Conservation (phyloP, 768 basidiomycete genomes). For the Candolleomyces eurysporus region DNA sequence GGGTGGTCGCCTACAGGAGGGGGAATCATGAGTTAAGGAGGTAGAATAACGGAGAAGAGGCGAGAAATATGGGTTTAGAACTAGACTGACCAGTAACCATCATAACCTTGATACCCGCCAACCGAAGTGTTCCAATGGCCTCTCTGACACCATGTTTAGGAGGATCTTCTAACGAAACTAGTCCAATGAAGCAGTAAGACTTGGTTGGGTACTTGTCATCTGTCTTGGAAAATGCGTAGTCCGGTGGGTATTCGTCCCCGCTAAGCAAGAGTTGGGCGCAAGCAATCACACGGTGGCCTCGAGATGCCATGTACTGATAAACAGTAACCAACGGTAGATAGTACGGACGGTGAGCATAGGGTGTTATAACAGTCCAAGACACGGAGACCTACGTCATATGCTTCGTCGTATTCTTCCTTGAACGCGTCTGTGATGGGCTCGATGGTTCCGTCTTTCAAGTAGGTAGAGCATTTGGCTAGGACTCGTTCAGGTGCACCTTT, state of each 20-base stretch:
- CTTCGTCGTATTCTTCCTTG: slow-evolving; percentile 50
- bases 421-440: slow-evolving; percentile 57
- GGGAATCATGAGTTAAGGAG: not conserved
- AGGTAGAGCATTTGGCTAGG: slow-evolving; percentile 59
- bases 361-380: no score
- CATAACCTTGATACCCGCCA: slow-evolving; percentile 75
- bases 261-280: slow-evolving; percentile 61
- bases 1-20: slow-evolving; percentile 55
- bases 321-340: not conserved
- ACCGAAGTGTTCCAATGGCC: slow-evolving; percentile 66
- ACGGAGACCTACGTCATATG: slow-evolving; percentile 49
- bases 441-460: slow-evolving; percentile 49
- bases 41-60: not conserved
- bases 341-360: no score
- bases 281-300: slow-evolving; percentile 74
- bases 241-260: slow-evolving; percentile 42
- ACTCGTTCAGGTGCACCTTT: slow-evolving; percentile 74
- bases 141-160: slow-evolving; percentile 72
- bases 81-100: slow-evolving; percentile 60
- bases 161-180: slow-evolving; percentile 68
- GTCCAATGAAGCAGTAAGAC: slow-evolving; percentile 62
- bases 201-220: slow-evolving; percentile 52
- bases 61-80: no score
- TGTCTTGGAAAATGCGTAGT: slow-evolving; percentile 53
- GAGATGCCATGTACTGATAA: slow-evolving; percentile 69